Percentiles rank a stretch among this genome's conserved stretches.
These are phyloP conservation scores for Crithidia sp. DNA, from an alignment of 208 protist genomes.

Conservation along the genomic window DNA sequence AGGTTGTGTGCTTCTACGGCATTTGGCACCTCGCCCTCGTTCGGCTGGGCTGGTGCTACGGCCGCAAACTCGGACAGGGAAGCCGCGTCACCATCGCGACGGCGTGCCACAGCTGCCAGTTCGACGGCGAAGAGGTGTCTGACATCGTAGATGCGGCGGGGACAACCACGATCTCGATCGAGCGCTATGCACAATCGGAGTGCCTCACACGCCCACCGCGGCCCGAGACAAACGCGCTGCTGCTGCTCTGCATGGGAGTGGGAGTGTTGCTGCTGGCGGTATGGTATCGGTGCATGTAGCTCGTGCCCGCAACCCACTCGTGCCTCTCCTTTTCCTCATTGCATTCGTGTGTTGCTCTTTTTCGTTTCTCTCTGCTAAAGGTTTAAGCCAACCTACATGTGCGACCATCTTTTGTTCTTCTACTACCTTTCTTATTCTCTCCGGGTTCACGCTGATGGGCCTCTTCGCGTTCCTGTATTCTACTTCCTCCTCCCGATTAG, in stretches of 20 bases:
- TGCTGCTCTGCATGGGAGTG: background rate
- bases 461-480: too few species aligned
- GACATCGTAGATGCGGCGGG: conserved; percentile 2
- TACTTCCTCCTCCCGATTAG: too few species aligned
- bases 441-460: too few species aligned
- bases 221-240: conserved; percentile 12
- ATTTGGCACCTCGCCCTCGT: conserved; percentile 64
- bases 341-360: background rate
- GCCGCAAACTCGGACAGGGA: conserved; percentile 56
- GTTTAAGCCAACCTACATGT: too few species aligned
- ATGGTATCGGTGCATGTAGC: background rate
- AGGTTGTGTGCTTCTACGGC: conserved; percentile 53
- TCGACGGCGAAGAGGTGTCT: conserved; percentile 52
- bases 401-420: too few species aligned
- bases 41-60: conserved; percentile 50
- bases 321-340: background rate
- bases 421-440: too few species aligned
- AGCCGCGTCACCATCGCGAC: conserved; percentile 33
- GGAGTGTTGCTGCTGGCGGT: background rate
- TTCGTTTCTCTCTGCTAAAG: background rate
- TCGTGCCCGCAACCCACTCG: background rate
- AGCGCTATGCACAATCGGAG: conserved; percentile 14
- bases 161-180: conserved; percentile 3
- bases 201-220: conserved; percentile 19
- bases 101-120: conserved; percentile 40